Evolutionary conservation across 208 protist species (phyloP), one percentile per base, ranked within the genome.

Genomic region (Crithidia fasciculata): DNA sequence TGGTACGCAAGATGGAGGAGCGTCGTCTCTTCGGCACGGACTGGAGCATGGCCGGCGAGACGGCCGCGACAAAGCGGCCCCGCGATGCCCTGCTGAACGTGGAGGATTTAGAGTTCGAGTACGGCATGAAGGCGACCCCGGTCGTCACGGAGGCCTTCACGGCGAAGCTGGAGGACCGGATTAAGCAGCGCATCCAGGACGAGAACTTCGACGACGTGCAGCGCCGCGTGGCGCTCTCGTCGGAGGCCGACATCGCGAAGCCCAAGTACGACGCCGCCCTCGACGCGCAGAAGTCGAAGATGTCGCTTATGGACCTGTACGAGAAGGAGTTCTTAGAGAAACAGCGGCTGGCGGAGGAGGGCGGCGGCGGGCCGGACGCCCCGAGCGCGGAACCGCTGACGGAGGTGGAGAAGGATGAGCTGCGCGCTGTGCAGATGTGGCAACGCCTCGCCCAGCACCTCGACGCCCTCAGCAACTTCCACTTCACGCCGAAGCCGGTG

Each of bases 341-440:
- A 63, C 74, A 81, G 78, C 82, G 86, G 19, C 68, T 77, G 57
- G 87, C 86, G 7, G 88, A 94, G 65, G 91, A 92, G 69, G 80
- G 67, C 3, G 76, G 68, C 2, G 80, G 68, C 40, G 86, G 79
- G 36, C 63, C 55, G 12, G 80, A 74, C 4, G 78, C 72, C 0
- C 69, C 76, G 6, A 82, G 79, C 16, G 88, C 93, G 39, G 89
- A 96, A 76, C 91, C 90, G 15, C 86, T 97, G 43, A 97, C 93
- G 19, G 90, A 96, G 78, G 76, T 95, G 36, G 93, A 97, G 81
- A 92, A 93, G 78, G 93, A 97, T 63, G 93, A 97, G 82, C 82
- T 97, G 63, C 90, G 91, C 8, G 91, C 91, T 15, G 83, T 97
- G 9, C 90, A 97, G 47, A 95, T 97, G 91, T 97, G 93, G 93